Evolutionary conservation across 1,139 yeast genomes (phyloP), one percentile per base, ranked within the genome.

Genomic region (Blastobotrys proliferans): DNA sequence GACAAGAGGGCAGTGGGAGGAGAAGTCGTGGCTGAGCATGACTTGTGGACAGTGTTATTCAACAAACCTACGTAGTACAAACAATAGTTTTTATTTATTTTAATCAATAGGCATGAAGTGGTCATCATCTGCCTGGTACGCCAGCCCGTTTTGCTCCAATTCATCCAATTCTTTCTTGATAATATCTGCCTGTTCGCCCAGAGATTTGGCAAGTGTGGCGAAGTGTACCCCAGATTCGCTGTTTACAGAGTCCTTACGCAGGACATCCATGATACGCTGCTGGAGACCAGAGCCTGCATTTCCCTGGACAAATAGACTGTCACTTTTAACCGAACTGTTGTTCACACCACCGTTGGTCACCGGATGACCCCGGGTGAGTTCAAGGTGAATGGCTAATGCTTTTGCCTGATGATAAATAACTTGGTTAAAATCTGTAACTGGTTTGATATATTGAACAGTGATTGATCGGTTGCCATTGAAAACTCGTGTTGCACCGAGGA

Each of bases 321-420:
- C 52, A 24, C 41, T 40, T 2, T 41, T 41, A n/a, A 24, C 40
- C 16, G 31, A 13, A 18, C 17, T 24, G 26, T 22, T 42, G n/a
- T 33, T 35, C 13, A 24, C 10, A 10, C 20, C 42, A 13, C 27
- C 38, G 10, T 34, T 22, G 14, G 31, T 30, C 6, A 20, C 31
- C 4, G 16, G 24, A 2, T 25, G 22, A 8, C 44, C 47, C 25
- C 36, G 37, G 10, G 63, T 56, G 43, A 51, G 49, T 29, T 49
- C 48, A 27, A 64, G 51, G 56, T 82, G 90, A 44, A 75, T 72
- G 47, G 76, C 71, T 40, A 85, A 77, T 4, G 92, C 92, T 50
- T 80, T 78, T 45, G 90, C 67, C 54, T 79, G 78, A 61, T 90
- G 96, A 55, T 85, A 82, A 27, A 83, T 60, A 17, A 88, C 79